Conservation (phyloP, 1,284 basidiomycete species). For the Schizophyllum amplum region DNA sequence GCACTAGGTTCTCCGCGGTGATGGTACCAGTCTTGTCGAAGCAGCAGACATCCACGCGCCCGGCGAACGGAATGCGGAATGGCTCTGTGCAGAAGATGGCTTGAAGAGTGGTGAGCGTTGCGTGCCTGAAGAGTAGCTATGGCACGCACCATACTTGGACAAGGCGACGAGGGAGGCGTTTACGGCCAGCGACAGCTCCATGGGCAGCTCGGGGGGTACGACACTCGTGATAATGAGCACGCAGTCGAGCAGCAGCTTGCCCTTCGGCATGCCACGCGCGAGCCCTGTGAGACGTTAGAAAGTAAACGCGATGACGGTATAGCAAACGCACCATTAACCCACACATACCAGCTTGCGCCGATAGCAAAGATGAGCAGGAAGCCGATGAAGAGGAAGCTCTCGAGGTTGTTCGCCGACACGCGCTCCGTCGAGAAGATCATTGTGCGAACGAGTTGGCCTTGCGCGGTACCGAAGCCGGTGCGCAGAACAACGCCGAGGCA, state of each 20-base stretch:
- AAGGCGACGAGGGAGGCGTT: constrained; percentile 91
- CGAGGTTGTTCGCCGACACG: constrained; percentile 89
- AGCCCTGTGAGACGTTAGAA: constrained; percentile 39
- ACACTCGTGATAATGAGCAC: constrained; percentile 93
- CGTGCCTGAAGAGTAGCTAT: neutral
- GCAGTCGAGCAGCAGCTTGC: constrained; percentile 88
- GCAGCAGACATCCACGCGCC: constrained; percentile 92
- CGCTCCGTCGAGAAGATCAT: constrained; percentile 98
- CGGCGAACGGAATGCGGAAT: constrained; percentile 91
- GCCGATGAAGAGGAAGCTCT: constrained; percentile 92
- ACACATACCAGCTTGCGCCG: constrained; percentile 93
- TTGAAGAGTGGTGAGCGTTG: constrained; percentile 21
- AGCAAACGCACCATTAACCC: constrained; percentile 69
- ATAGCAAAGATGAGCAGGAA: constrained; percentile 95
- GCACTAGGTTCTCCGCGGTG: constrained; percentile 89
- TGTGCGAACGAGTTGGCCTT: constrained; percentile 91
- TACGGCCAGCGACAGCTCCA: constrained; percentile 93
- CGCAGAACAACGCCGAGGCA: constrained; percentile 87
- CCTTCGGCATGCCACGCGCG: constrained; percentile 85
- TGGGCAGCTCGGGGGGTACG: constrained; percentile 91
- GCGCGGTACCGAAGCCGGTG: constrained; percentile 95
- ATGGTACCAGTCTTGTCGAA: constrained; percentile 98
- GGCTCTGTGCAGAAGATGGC: constrained; percentile 98
- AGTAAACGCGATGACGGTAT: neutral
- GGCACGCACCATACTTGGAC: constrained; percentile 72